phyloP scores from a whole-genome alignment of 345 rosid species.

The Tarenaya hassleriana region DNA sequence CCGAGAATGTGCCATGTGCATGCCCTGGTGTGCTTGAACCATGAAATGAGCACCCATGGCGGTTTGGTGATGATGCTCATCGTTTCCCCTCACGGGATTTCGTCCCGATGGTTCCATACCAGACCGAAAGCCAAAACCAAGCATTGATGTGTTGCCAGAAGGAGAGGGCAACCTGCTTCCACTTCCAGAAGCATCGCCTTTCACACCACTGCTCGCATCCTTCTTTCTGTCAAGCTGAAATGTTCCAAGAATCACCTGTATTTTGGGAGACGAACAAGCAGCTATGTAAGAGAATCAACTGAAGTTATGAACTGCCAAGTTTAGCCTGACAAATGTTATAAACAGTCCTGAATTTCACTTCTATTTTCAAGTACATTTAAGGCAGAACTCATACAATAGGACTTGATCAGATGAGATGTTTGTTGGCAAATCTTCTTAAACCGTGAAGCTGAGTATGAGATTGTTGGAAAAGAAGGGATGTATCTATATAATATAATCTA shows the following conservation, averaged over 20 bases:
- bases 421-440: no score
- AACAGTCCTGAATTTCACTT: background rate
- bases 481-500: background rate
- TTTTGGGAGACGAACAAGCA: background rate
- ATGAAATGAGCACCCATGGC: conserved; percentile 46
- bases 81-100: conserved; percentile 37
- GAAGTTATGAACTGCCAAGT: conserved; percentile 6
- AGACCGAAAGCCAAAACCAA: conserved; percentile 39
- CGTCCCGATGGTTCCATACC: conserved; percentile 43
- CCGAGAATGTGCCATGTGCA: conserved; percentile 36
- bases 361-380: background rate
- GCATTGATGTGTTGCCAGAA: conserved; percentile 34
- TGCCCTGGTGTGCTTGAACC: conserved; percentile 43
- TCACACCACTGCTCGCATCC: conserved; percentile 32
- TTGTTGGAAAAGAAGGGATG: background rate
- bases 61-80: conserved; percentile 36
- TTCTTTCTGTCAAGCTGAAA: conserved; percentile 53
- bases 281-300: background rate
- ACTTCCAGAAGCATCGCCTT: conserved; percentile 49
- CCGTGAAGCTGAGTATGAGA: background rate
- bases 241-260: conserved; percentile 65
- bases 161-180: conserved; percentile 48
- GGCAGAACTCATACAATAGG: background rate
- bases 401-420: background rate
- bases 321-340: background rate